Evolutionary conservation across 192 early-diverging fungal species (phyloP), one percentile per base, ranked within the genome.

Genomic region (Podochytrium sp.): DNA sequence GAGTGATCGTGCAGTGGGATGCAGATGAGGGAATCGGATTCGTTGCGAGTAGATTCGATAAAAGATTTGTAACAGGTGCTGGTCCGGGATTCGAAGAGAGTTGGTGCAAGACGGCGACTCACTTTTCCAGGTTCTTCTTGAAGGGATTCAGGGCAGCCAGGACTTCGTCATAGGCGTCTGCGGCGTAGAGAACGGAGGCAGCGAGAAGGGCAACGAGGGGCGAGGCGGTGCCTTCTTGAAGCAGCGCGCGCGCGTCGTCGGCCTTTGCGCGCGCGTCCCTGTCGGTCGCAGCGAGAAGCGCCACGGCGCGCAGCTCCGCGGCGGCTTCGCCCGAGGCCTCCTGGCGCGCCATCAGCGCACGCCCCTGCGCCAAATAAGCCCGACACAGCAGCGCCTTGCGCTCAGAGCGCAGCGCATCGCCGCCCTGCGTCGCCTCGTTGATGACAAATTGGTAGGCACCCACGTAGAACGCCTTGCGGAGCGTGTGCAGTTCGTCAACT

Each of bases 71-170:
- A n/a, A n/a, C n/a, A n/a, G n/a, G n/a, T n/a, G n/a, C n/a, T n/a
- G n/a, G n/a, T n/a, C n/a, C n/a, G n/a, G n/a, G n/a, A n/a, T n/a
- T n/a, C n/a, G n/a, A n/a, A n/a, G n/a, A n/a, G n/a, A n/a, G n/a
- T n/a, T n/a, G n/a, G n/a, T n/a, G n/a, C n/a, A n/a, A n/a, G n/a
- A n/a, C n/a, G n/a, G n/a, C n/a, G 14, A 62, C 60, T 60, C 84
- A 94, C 92, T 92, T 92, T 74, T 98, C 96, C 18, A 96, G 76
- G 76, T 91, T 90, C 79, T 90, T 91, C 40, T 87, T 85, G 55
- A 88, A 88, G 50, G 79, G 75, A 37, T 89, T 82, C n/a, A 96
- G 80, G 7, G 88, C 71, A 35, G 77, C 78, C 53, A 98, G 79
- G 18, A 94, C 94, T 23, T 92, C 92, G 30, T 93, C 92, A 25